These are phyloP conservation scores for Cladosporium velox DNA, from an alignment of 2,329 filamentous ascomycete species.

Conservation along the genomic window DNA sequence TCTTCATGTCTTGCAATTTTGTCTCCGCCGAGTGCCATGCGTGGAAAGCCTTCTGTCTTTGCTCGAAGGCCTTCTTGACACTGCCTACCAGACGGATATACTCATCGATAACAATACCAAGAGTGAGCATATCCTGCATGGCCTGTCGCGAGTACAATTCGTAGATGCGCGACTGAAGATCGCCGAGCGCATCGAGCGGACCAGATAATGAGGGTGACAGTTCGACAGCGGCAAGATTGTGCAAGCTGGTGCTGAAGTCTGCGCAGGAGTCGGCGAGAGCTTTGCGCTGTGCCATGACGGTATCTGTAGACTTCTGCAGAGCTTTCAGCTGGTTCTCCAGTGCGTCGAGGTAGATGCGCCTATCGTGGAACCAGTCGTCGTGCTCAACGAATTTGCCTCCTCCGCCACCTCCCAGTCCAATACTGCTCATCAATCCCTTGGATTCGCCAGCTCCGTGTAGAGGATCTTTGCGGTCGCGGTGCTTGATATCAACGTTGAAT, in stretches of 20 bases:
- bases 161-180: constrained; percentile 88
- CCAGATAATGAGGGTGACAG: constrained; percentile 84
- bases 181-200: constrained; percentile 86
- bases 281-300: constrained; percentile 88
- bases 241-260: constrained; percentile 91
- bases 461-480: constrained; percentile 90
- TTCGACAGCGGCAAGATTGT: constrained; percentile 88
- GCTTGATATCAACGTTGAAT: constrained; percentile 95
- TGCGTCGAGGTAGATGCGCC: constrained; percentile 90
- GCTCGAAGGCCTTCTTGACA: constrained; percentile 87
- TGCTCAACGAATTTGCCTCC: constrained; percentile 90
- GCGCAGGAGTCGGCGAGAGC: constrained; percentile 89
- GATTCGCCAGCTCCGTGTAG: constrained; percentile 72
- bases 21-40: constrained; percentile 90
- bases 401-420: constrained; percentile 73
- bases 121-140: constrained; percentile 91
- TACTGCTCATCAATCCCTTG: constrained; percentile 87
- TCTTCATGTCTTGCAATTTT: constrained; percentile 85
- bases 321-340: constrained; percentile 89
- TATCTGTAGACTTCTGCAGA: constrained; percentile 89
- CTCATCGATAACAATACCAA: constrained; percentile 97
- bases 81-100: constrained; percentile 95
- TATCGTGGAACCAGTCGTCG: constrained; percentile 99
- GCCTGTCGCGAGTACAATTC: constrained; percentile 97
- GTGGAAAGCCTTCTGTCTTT: constrained; percentile 94